A percentile compares a stretch with the other conserved stretches of the same genome.
Evolutionary conservation across 179 eudicot species (phyloP).

Genomic region (Drosera spatulata): DNA sequence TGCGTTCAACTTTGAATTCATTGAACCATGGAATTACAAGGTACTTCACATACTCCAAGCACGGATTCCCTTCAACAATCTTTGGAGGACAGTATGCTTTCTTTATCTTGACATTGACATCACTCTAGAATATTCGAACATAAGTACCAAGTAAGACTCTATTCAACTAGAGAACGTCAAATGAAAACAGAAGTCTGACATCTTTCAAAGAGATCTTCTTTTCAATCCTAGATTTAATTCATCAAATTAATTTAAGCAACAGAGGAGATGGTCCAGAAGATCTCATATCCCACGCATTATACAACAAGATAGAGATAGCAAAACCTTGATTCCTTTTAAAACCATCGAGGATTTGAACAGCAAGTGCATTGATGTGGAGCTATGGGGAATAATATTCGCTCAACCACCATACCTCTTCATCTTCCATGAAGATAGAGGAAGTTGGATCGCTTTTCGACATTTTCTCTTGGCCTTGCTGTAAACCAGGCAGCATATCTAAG

Average conservation of each 20-base stretch:
- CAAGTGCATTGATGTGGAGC: too few species aligned
- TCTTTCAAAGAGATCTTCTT: too few species aligned
- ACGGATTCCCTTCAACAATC: constrained; percentile 65
- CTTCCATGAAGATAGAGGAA: constrained; percentile 91
- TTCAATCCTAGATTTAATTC: too few species aligned
- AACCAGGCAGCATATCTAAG: constrained; percentile 94
- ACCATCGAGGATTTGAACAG: neutral
- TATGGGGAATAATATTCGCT: too few species aligned
- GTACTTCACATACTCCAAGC: constrained; percentile 71
- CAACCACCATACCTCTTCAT: constrained; percentile 50
- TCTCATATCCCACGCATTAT: too few species aligned
- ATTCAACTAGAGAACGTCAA: too few species aligned
- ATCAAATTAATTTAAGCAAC: too few species aligned
- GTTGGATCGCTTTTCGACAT: constrained; percentile 87
- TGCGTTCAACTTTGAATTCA: constrained; percentile 65
- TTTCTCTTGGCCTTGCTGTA: constrained; percentile 83
- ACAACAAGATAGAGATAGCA: neutral
- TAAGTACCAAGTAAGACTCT: too few species aligned
- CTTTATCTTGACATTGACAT: constrained; percentile 69
- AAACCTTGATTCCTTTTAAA: neutral
- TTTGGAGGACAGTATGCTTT: constrained; percentile 89
- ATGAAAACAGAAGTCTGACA: too few species aligned
- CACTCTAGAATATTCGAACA: constrained; percentile 30
- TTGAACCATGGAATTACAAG: constrained; percentile 71
- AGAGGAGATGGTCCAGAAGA: too few species aligned